Conservation (phyloP, 768 basidiomycete genomes). For the Lentinus tigrinus region DNA sequence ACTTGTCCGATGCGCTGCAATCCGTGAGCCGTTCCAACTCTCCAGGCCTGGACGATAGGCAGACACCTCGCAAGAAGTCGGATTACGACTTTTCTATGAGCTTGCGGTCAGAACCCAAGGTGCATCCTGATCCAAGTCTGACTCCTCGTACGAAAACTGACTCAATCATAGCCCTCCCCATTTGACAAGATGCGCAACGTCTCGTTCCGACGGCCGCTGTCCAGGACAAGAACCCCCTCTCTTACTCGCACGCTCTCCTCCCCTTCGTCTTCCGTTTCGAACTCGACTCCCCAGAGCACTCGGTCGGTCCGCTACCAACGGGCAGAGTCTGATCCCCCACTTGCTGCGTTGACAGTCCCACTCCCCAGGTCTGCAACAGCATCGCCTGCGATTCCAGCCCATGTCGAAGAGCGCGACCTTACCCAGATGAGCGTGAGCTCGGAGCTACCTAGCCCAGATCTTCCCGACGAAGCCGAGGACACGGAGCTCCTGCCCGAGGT, state of each 20-base stretch:
- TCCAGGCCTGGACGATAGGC: slow-evolving; percentile 8
- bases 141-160: neutral
- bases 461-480: neutral
- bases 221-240: slow-evolving; percentile 35
- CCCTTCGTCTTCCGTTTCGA: slow-evolving; percentile 26
- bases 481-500: slow-evolving; percentile 14
- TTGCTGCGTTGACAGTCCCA: slow-evolving; percentile 45
- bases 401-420: slow-evolving; percentile 9
- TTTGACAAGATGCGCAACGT: slow-evolving; percentile 29
- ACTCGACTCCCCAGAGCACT: slow-evolving; percentile 43
- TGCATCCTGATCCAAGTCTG: slow-evolving; percentile 12
- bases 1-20: slow-evolving; percentile 29
- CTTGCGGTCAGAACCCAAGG: slow-evolving; percentile 32
- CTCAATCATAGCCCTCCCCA: slow-evolving; percentile 23
- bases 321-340: slow-evolving; percentile 44
- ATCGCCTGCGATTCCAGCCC: slow-evolving; percentile 18
- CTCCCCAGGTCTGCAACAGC: slow-evolving; percentile 34
- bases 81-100: slow-evolving; percentile 34
- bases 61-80: slow-evolving; percentile 25
- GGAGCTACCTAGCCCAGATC: neutral
- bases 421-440: slow-evolving; percentile 13
- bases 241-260: slow-evolving; percentile 32
- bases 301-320: slow-evolving; percentile 40
- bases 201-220: slow-evolving; percentile 27
- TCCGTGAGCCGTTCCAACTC: slow-evolving; percentile 29